These are phyloP conservation scores for Pisolithus albus DNA, from an alignment of 768 basidiomycete species.

Conservation along the genomic window DNA sequence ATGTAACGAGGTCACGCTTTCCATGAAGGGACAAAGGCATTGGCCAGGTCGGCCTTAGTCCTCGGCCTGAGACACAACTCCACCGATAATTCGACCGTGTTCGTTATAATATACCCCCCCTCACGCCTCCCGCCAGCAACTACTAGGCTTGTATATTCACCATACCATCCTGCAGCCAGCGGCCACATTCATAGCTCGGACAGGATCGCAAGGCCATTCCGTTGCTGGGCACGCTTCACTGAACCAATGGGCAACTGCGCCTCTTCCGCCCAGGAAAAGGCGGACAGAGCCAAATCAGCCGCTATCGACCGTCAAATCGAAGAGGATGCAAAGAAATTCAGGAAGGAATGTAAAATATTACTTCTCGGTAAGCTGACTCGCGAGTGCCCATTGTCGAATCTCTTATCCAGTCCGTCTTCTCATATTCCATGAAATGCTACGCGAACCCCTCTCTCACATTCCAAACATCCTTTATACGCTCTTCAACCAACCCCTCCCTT, in stretches of 20 bases:
- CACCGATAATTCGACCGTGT: too few relatives aligned
- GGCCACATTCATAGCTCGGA: neutral
- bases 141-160: neutral
- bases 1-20: neutral
- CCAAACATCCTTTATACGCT: neutral
- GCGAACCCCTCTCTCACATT: too few relatives aligned
- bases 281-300: slow-evolving; percentile 57
- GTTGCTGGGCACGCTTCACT: neutral
- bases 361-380: slow-evolving; percentile 64
- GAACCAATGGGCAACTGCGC: slow-evolving; percentile 66
- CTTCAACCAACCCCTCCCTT: neutral
- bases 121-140: too few relatives aligned
- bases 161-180: neutral
- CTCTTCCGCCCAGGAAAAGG: slow-evolving; percentile 47
- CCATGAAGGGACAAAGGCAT: neutral
- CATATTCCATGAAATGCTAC: neutral
- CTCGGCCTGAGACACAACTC: neutral
- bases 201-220: neutral
- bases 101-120: too few relatives aligned
- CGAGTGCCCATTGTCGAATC: neutral
- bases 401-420: slow-evolving; percentile 6
- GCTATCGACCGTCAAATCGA: slow-evolving; percentile 79
- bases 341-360: slow-evolving; percentile 88
- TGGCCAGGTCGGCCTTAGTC: slow-evolving; percentile 7
- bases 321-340: slow-evolving; percentile 75